phyloP scores from a whole-genome alignment of 768 basidiomycete species.

The Suillus ampliporus region DNA sequence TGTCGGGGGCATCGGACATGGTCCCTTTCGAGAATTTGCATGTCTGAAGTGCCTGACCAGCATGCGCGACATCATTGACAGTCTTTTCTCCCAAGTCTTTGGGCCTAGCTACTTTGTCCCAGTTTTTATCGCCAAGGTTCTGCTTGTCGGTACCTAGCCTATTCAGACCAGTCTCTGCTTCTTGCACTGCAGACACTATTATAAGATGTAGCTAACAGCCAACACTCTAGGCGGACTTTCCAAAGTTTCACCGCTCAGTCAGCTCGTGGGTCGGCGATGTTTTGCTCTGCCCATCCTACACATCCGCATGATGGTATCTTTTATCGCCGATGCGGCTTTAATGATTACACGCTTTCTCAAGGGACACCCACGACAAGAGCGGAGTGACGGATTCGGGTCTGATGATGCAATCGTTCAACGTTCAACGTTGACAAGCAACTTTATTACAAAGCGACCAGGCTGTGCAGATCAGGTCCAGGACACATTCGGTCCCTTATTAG shows the following conservation, averaged over 20 bases:
- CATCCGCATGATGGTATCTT: conserved; percentile 8
- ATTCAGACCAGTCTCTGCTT: background rate
- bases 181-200: background rate
- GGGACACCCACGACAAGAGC: conserved; percentile 6
- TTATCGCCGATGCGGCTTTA: conserved; percentile 16
- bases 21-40: conserved; percentile 4
- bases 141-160: conserved; percentile 1
- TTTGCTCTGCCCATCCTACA: background rate
- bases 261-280: conserved; percentile 8
- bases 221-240: no score
- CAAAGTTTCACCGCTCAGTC: conserved; percentile 6
- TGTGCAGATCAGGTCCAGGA: background rate
- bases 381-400: conserved; percentile 15
- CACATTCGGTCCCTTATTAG: background rate
- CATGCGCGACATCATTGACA: conserved; percentile 14
- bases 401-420: conserved; percentile 17
- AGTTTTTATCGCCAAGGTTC: conserved; percentile 5
- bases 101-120: conserved; percentile 10
- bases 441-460: background rate
- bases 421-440: conserved; percentile 10
- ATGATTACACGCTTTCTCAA: conserved; percentile 17
- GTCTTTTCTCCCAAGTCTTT: conserved; percentile 5
- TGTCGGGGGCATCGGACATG: conserved; percentile 2
- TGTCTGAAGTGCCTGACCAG: conserved; percentile 14
- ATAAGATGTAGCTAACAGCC: background rate